Evolutionary conservation across 2,329 filamentous ascomycete species (phyloP), one percentile per base, ranked within the genome.

Genomic region (Mollisiaceae sp.): DNA sequence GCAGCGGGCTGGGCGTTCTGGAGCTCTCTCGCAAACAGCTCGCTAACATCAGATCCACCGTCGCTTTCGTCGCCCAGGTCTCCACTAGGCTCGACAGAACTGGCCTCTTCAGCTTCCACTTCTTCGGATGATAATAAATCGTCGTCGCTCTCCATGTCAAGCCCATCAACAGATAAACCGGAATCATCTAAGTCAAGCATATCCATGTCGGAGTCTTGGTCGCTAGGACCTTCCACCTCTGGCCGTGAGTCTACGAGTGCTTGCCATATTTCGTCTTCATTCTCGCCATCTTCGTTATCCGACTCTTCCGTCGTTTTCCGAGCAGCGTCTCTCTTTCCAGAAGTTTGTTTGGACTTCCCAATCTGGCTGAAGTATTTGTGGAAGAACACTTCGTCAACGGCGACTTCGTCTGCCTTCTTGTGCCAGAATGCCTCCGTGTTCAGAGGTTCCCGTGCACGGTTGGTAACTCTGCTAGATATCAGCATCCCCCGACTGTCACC

Each of bases 361-460:
- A 91, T 80, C 67, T 89, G 86, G 66, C 87, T 89, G 80, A 99
- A 99, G 86, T 99, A 99, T 71, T 93, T 89, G 78, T 99, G 95
- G 86, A 99, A 99, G 86, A 99, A 99, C 45, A 93, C 91, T 76
- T 99, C 95, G 70, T 99, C 94, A 0, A 89, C 92, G 2, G 91
- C 89, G 54, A 99, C 90, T 62, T 98, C 89, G 69, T 93, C 89
- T n/a, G 86, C 84, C 80, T 93, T 94, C 86, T 92, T 93, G 74
- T 89, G 90, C 92, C 93, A 97, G 83, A 99, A 99, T 2, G 87
- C 83, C 68, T 96, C 91, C 1, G 90, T 90, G 79, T 99, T 99
- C 78, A 99, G 84, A 2, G 89, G 85, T 32, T 83, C 50, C 83
- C 84, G 77, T 82, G 85, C 68, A 82, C 84, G 73, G 83, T 86